phyloP scores from a whole-genome alignment of 2,329 filamentous ascomycete species.

The Phialophora expanda region DNA sequence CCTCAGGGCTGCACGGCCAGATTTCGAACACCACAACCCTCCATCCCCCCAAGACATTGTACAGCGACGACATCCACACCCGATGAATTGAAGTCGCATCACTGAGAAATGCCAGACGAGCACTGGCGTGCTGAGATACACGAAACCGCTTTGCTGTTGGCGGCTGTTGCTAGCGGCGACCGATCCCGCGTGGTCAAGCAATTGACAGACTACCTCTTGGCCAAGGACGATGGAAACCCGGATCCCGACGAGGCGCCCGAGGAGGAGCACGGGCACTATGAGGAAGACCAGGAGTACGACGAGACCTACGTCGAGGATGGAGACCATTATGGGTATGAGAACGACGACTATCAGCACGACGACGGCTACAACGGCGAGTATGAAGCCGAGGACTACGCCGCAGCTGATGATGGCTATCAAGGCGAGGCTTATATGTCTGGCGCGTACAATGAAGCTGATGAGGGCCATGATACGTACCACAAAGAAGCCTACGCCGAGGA shows the following conservation, averaged over 20 bases:
- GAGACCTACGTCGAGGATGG: not conserved
- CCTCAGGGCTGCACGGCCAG: not conserved
- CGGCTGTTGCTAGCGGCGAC: conserved; percentile 21
- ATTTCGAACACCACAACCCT: not conserved
- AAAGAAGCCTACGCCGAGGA: not conserved
- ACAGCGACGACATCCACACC: not conserved
- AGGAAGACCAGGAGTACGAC: not conserved
- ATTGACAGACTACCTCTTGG: conserved; percentile 16
- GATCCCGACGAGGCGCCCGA: too few relatives aligned
- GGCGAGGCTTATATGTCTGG: conserved; percentile 17
- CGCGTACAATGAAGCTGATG: conserved; percentile 10
- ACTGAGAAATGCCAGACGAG: conserved; percentile 23
- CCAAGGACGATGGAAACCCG: not conserved
- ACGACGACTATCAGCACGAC: not conserved
- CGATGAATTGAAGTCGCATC: not conserved
- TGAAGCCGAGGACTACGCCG: not conserved
- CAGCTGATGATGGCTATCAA: not conserved
- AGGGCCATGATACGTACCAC: not conserved
- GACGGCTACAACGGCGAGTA: not conserved
- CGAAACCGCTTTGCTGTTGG: conserved; percentile 18
- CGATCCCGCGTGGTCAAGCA: conserved; percentile 22
- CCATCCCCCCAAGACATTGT: not conserved
- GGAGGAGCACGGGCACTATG: not conserved
- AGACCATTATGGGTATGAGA: not conserved
- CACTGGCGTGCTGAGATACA: conserved; percentile 22